Percentiles rank a stretch among this genome's conserved stretches.
Evolutionary conservation across 768 basidiomycete genomes (phyloP).

Genomic region (Phanerodontia chrysosporium): DNA sequence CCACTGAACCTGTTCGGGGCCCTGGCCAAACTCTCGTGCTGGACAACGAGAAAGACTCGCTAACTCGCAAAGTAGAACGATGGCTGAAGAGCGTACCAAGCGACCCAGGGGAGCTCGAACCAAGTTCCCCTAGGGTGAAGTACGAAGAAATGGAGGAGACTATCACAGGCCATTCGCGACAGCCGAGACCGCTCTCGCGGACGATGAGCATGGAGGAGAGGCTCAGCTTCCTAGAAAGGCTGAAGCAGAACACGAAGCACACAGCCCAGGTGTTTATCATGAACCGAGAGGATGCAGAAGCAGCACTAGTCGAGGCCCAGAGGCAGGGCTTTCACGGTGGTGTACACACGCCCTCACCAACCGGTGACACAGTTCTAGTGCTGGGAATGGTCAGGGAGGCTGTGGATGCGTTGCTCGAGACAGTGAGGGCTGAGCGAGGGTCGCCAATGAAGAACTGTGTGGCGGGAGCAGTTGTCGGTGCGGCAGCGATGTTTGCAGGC

Average conservation of each 20-base stretch:
- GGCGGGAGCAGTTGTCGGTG: slow-evolving; percentile 58
- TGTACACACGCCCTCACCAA: not conserved
- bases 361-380: slow-evolving; percentile 6
- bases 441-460: slow-evolving; percentile 31
- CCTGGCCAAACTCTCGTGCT: not conserved
- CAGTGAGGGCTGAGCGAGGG: not conserved
- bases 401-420: slow-evolving; percentile 30
- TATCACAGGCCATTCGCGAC: not conserved
- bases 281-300: not conserved
- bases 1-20: not conserved
- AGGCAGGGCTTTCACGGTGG: slow-evolving; percentile 9
- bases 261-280: slow-evolving; percentile 7
- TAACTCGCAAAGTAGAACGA: not conserved
- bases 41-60: not conserved
- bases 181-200: slow-evolving; percentile 1
- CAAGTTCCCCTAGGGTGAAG: slow-evolving; percentile 44
- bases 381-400: slow-evolving; percentile 49
- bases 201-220: slow-evolving; percentile 9
- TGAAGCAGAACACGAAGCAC: slow-evolving; percentile 1
- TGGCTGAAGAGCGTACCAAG: not conserved
- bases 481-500: slow-evolving; percentile 55
- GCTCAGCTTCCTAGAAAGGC: not conserved
- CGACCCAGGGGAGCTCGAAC: slow-evolving; percentile 28
- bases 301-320: not conserved
- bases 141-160: slow-evolving; percentile 8